phyloP scores from a whole-genome alignment of 805 yeast species.

The Candida cerambycidarum region DNA sequence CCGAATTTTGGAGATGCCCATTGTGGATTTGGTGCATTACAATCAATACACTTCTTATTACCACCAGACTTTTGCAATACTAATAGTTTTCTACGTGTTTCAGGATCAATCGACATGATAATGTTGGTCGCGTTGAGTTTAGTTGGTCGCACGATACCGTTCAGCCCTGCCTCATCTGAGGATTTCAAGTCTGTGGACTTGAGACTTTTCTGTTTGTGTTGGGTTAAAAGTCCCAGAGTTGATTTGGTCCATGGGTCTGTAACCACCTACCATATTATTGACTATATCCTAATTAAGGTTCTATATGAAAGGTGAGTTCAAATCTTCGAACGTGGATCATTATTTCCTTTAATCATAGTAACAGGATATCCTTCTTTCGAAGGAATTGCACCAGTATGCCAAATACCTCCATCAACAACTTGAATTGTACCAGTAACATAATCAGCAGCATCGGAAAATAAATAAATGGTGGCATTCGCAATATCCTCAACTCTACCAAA shows the following conservation, averaged over 20 bases:
- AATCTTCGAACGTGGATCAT: slow-evolving; percentile 8
- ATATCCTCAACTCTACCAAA: slow-evolving; percentile 73
- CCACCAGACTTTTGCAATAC: slow-evolving; percentile 78
- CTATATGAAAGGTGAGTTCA: no score
- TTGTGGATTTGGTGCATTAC: slow-evolving; percentile 94
- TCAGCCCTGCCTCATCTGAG: no score
- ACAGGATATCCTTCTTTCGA: slow-evolving; percentile 32
- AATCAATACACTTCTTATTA: slow-evolving; percentile 83
- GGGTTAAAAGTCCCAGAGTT: no score
- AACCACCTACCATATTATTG: no score
- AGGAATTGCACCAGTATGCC: slow-evolving; percentile 62
- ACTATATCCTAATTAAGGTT: no score
- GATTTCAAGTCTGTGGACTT: no score
- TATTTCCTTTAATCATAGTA: slow-evolving; percentile 14
- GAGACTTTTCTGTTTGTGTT: no score
- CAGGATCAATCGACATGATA: slow-evolving; percentile 83
- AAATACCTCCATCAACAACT: slow-evolving; percentile 86
- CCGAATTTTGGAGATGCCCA: slow-evolving; percentile 99
- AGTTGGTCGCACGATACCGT: no score
- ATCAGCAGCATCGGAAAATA: slow-evolving; percentile 77
- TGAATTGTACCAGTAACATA: slow-evolving; percentile 78
- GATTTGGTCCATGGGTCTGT: no score
- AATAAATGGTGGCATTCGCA: slow-evolving; percentile 79
- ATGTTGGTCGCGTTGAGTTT: neutral
- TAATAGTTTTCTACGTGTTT: slow-evolving; percentile 73